These are phyloP conservation scores for Pseudogymnoascus sp. DNA, from an alignment of 2,329 filamentous ascomycete species.

Conservation along the genomic window DNA sequence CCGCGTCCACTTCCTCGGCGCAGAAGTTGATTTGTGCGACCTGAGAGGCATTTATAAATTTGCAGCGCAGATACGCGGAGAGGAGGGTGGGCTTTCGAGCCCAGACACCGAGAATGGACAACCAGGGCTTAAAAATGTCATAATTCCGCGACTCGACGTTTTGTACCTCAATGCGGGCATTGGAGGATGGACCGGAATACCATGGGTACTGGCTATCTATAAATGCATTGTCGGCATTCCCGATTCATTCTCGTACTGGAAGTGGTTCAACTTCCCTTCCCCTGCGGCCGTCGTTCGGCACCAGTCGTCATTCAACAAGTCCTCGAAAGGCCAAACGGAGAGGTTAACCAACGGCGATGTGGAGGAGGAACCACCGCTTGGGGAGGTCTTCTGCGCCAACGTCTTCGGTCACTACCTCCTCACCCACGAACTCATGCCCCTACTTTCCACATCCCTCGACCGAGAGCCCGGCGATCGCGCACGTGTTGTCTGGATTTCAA, in stretches of 20 bases:
- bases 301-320: conserved; percentile 31
- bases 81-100: conserved; percentile 17
- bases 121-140: conserved; percentile 39
- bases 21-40: conserved; percentile 53
- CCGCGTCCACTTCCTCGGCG: conserved; percentile 49
- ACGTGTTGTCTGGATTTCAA: conserved; percentile 80
- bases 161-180: conserved; percentile 83
- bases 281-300: neutral
- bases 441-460: conserved; percentile 42
- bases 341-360: neutral
- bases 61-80: conserved; percentile 17
- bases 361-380: conserved; percentile 51
- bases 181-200: conserved; percentile 73
- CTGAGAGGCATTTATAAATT: conserved; percentile 37
- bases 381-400: conserved; percentile 82
- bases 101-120: conserved; percentile 23
- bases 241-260: conserved; percentile 1
- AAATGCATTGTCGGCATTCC: conserved; percentile 18
- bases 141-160: conserved; percentile 64
- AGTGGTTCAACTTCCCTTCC: neutral
- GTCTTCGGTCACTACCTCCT: conserved; percentile 94
- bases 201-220: conserved; percentile 54
- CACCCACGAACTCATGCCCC: conserved; percentile 66
- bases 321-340: neutral
- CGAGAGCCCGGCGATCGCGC: conserved; percentile 32